Percentiles rank a stretch among this genome's conserved stretches.
phyloP scores from a whole-genome alignment of 768 basidiomycete species.

The Termitomyces sp. region DNA sequence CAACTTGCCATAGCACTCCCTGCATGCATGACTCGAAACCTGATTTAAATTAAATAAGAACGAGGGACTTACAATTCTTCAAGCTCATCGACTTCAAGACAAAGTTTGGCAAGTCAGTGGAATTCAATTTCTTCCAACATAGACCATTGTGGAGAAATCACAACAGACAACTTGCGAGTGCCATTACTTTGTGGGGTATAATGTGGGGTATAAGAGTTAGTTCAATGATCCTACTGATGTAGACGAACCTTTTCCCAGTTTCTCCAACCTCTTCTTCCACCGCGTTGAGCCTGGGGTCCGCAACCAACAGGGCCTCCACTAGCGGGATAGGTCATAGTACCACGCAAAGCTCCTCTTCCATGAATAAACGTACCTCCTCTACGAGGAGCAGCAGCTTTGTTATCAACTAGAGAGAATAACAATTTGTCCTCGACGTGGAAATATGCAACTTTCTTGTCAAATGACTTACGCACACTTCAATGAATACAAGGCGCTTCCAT shows the following conservation, averaged over 20 bases:
- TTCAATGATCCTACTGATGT: background rate
- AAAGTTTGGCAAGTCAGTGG: slow-evolving; percentile 82
- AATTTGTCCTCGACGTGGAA: slow-evolving; percentile 98
- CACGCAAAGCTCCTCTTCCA: slow-evolving; percentile 50
- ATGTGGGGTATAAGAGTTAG: slow-evolving; percentile 7
- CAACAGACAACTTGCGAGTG: slow-evolving; percentile 87
- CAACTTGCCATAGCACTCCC: slow-evolving; percentile 83
- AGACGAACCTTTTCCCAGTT: slow-evolving; percentile 86
- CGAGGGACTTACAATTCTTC: slow-evolving; percentile 70
- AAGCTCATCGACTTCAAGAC: slow-evolving; percentile 90
- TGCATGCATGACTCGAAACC: slow-evolving; percentile 23
- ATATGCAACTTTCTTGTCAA: slow-evolving; percentile 70
- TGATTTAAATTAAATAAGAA: background rate
- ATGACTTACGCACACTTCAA: background rate
- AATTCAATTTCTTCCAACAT: slow-evolving; percentile 98
- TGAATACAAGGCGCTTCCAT: slow-evolving; percentile 25
- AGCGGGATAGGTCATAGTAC: slow-evolving; percentile 32
- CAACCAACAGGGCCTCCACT: slow-evolving; percentile 41
- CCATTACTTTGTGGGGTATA: slow-evolving; percentile 67
- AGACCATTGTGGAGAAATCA: slow-evolving; percentile 88
- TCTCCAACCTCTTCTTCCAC: slow-evolving; percentile 76
- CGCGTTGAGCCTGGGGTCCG: slow-evolving; percentile 42
- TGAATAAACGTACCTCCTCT: slow-evolving; percentile 62
- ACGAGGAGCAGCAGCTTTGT: slow-evolving; percentile 65
- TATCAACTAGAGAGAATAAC: slow-evolving; percentile 93